These are phyloP conservation scores for Immersiella caudata DNA, from an alignment of 495 filamentous ascomycete species.

Conservation along the genomic window DNA sequence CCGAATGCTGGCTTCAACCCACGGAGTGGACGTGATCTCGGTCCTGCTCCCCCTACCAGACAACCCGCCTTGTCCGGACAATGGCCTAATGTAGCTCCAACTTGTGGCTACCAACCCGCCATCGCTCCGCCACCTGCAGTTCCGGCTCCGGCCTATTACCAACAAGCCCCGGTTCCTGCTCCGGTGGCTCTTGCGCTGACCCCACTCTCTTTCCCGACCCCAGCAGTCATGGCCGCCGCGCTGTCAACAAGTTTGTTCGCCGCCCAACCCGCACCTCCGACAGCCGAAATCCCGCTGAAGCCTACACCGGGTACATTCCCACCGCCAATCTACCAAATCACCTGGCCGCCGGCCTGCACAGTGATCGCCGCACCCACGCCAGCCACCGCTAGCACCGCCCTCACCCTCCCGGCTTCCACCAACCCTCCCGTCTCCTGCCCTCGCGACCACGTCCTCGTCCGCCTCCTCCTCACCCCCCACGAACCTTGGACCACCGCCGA, in stretches of 20 bases:
- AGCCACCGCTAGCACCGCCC: neutral
- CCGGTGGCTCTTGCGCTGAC: neutral
- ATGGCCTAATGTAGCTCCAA: neutral
- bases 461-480: neutral
- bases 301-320: neutral
- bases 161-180: neutral
- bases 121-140: neutral
- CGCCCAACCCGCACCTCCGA: neutral
- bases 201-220: neutral
- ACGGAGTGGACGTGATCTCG: too few species aligned
- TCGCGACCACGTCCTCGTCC: neutral
- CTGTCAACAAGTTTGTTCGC: neutral
- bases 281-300: neutral
- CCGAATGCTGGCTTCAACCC: too few species aligned
- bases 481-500: neutral
- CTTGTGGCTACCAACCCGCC: neutral
- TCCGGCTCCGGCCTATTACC: neutral
- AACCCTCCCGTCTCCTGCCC: neutral
- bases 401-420: neutral
- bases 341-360: neutral
- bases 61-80: neutral
- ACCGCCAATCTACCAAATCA: neutral
- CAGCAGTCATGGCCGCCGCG: neutral
- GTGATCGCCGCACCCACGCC: neutral
- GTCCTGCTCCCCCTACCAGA: too few species aligned